Evolutionary conservation across 345 rosid genomes (phyloP).

Genomic region (Brassica rapa): DNA sequence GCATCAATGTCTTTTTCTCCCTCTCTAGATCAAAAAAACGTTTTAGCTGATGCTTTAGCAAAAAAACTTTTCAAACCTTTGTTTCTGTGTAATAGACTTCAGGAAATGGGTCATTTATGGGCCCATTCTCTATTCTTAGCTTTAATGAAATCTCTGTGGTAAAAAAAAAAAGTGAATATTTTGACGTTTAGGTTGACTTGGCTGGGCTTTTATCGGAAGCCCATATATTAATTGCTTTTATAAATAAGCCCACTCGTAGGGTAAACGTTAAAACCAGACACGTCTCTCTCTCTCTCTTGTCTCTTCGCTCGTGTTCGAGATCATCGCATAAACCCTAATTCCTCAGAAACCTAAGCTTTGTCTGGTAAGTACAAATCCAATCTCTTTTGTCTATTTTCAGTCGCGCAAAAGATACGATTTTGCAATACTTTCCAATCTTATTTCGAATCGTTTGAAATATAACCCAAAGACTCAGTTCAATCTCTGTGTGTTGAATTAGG

Average conservation of each 20-base stretch:
- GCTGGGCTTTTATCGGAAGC: neutral
- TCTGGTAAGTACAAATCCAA: conserved; percentile 14
- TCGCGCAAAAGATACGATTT: neutral
- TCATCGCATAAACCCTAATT: conserved; percentile 17
- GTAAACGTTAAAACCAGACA: neutral
- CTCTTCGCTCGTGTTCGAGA: neutral
- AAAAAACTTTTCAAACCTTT: no score
- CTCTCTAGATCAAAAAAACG: no score
- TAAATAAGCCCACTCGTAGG: neutral
- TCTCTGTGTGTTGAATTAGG: neutral
- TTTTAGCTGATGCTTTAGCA: no score
- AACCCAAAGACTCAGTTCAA: neutral
- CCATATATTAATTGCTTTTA: neutral
- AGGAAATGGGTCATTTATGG: no score
- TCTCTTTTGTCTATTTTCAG: neutral
- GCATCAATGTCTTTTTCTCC: no score
- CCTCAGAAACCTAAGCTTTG: conserved; percentile 17
- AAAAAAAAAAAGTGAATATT: no score
- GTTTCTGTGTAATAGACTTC: no score
- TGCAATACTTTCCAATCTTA: neutral
- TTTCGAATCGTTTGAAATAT: neutral
- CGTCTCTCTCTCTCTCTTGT: neutral
- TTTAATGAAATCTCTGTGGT: no score
- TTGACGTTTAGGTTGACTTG: neutral
- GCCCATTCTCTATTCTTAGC: no score